Evolutionary conservation across 306 rosid species (phyloP), one percentile per base, ranked within the genome.

Genomic region (Pyrus betulifolia): DNA sequence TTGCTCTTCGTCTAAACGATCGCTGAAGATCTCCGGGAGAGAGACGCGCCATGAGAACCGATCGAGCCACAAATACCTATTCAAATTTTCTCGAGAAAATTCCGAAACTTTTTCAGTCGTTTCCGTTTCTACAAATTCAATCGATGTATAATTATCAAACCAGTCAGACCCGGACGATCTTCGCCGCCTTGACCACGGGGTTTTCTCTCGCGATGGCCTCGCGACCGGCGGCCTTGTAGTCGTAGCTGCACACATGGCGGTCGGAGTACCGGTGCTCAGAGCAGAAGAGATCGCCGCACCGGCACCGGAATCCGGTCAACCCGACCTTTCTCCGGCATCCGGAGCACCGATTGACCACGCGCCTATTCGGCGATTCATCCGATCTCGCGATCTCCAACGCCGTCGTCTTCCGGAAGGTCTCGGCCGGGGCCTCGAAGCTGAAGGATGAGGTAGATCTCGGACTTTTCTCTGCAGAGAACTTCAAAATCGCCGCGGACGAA

Each of bases 261-360:
- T 96, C 99, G 66, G 99, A 86, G 80, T 96, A 96, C 72, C 99
- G 91, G 44, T 96, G 99, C 61, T 91, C 93, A 1, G 89, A 31
- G 80, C 99, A 96, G 74, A 92, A 96, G 0, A 96, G 91, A 11
- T 96, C 98, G 0, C 99, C 99, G 68, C 99, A 96, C 11, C 99
- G 96, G 78, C 99, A 96, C 4, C 97, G 85, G 78, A 96, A 89
- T 11, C 99, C 97, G 62, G 98, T 92, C 59, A 96, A 84, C 0
- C 99, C 99, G 27, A 96, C 98, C 76, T 92, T 82, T 64, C 86
- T 75, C 31, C 88, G 85, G 55, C 99, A 96, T 0, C 99, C 97
- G 23, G 96, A 91, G 84, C 99, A 96, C 8, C 99, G 90, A 72
- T 84, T 91, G 15, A 91, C 93, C 44, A 74, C 85, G 0, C 96